Evolutionary conservation across 2,329 filamentous ascomycete species (phyloP).

Genomic region (Aaosphaeria pasadenensis): DNA sequence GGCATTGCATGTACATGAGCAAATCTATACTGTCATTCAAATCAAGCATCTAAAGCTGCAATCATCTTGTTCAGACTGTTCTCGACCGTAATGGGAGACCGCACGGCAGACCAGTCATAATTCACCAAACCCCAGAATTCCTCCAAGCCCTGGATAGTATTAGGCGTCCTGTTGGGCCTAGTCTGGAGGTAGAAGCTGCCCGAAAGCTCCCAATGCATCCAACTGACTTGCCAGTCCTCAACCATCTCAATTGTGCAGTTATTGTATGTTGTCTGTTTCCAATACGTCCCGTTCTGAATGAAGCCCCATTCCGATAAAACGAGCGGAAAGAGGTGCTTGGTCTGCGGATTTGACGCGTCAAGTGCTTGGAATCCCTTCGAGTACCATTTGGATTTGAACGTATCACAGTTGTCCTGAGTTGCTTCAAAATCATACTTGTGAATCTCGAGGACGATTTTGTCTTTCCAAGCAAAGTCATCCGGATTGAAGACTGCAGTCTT

Average conservation of each 20-base stretch:
- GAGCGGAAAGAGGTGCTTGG: slow-evolving; percentile 29
- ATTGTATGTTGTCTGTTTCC: slow-evolving; percentile 32
- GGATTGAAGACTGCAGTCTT: slow-evolving; percentile 28
- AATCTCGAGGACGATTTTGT: slow-evolving; percentile 32
- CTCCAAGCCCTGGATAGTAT: slow-evolving; percentile 24
- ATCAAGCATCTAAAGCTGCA: slow-evolving; percentile 6
- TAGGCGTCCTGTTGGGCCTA: slow-evolving; percentile 21
- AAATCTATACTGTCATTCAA: neutral
- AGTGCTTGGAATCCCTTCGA: slow-evolving; percentile 29
- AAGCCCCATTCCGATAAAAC: slow-evolving; percentile 34
- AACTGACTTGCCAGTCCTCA: slow-evolving; percentile 25
- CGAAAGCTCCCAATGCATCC: slow-evolving; percentile 30
- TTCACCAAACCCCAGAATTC: slow-evolving; percentile 30
- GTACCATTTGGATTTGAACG: slow-evolving; percentile 34
- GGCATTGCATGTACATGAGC: neutral
- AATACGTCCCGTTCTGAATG: slow-evolving; percentile 29
- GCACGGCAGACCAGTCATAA: slow-evolving; percentile 25
- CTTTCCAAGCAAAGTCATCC: slow-evolving; percentile 19
- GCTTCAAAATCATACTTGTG: slow-evolving; percentile 34
- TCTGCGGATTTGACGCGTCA: slow-evolving; percentile 23
- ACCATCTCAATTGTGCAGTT: slow-evolving; percentile 31
- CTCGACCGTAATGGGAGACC: slow-evolving; percentile 26
- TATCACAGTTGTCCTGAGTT: slow-evolving; percentile 26
- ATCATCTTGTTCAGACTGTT: slow-evolving; percentile 34
- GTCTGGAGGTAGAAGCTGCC: slow-evolving; percentile 40